These are phyloP conservation scores for Fraxinus velutina DNA, from an alignment of 305 asterid genomes.

Conservation along the genomic window DNA sequence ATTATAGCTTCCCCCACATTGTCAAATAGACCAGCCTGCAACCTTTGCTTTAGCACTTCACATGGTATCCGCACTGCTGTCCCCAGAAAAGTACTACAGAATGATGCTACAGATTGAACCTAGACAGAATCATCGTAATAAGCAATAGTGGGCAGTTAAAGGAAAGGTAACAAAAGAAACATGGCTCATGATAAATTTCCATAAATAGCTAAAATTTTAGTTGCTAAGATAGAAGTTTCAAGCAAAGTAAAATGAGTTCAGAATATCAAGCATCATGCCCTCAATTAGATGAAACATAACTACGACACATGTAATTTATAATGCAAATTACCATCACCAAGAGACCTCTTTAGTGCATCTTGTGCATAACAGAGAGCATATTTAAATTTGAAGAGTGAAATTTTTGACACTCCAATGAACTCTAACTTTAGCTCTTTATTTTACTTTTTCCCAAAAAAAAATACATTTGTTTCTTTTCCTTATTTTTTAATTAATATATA, in stretches of 20 bases:
- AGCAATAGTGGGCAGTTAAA: conserved; percentile 12
- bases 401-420: neutral
- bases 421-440: neutral
- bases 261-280: neutral
- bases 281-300: neutral
- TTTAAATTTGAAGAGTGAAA: neutral
- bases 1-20: conserved; percentile 78
- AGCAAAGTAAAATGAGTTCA: neutral
- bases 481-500: too few relatives aligned
- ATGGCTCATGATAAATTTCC: neutral
- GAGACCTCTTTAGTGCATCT: neutral
- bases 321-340: neutral
- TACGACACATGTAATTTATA: neutral
- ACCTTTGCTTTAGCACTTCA: conserved; percentile 90
- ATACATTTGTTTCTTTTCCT: neutral
- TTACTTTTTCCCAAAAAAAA: neutral
- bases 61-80: conserved; percentile 92
- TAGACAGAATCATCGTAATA: conserved; percentile 11
- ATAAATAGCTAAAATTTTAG: neutral
- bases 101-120: conserved; percentile 89
- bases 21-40: conserved; percentile 79
- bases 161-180: neutral
- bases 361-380: neutral
- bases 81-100: conserved; percentile 86
- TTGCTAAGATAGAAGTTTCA: neutral